Base-by-base conservation (phyloP, 2,329 filamentous ascomycete species). In the Colletotrichum paranaense region DNA sequence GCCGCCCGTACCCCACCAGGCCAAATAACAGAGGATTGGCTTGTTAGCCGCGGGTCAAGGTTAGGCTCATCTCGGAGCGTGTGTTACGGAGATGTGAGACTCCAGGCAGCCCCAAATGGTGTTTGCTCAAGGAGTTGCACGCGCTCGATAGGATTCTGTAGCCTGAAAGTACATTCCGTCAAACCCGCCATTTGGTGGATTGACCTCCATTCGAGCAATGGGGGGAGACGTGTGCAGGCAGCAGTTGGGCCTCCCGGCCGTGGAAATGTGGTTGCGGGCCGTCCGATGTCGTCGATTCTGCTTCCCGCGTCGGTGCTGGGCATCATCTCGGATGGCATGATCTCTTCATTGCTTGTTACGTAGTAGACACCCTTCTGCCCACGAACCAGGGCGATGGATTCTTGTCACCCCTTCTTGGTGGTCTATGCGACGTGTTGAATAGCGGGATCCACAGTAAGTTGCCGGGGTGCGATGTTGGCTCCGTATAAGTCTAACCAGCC, bases 351-450 rank as follows among this genome's bases (percentile, higher is more conserved):
- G 19, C 42, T 32, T 52, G 59, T 59, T 30, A 30, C 9, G 32
- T 12, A 12, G 32, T 35, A 35, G 24, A 57, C 32, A 56, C 11
- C 53, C 28, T 19, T 70, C n/a, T 73, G 70, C 60, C 70, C 71
- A 38, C 56, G 55, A 73, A 73, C 71, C 71, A 71, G 67, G 71
- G 67, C 67, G 49, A 66, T 28, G 71, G 71, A 56, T 65, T 35
- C 16, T 60, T 56, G 62, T 24, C 62, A 66, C 26, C 42, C 42
- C 28, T 35, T 60, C 26, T 42, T 28, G 66, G 58, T n/a, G 65
- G 66, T 28, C 68, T 57, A 72, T 67, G 56, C 68, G 35, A 67
- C 42, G 62, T 26, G 30, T 32, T 32, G 57, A 62, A 22, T 26
- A 12, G 46, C 12, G 16, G 16, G 66, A 49, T 42, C 67, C 66